phyloP scores from a whole-genome alignment of 495 filamentous ascomycete species.

The Glarea lozoyensis region DNA sequence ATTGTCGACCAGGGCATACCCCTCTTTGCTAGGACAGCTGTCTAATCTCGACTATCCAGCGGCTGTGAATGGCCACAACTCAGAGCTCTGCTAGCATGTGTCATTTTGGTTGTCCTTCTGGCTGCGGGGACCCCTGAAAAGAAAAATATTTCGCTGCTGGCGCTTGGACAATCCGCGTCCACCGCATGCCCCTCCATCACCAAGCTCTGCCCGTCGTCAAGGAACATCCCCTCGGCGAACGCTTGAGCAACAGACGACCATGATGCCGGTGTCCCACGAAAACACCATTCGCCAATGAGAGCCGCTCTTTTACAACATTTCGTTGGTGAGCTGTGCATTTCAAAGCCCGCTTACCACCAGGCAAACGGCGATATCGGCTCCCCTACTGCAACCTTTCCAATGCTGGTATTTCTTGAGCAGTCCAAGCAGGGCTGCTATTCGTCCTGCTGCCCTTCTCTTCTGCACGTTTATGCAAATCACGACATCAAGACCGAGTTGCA shows the following conservation, averaged over 20 bases:
- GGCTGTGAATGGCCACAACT: slow-evolving; percentile 1
- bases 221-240: slow-evolving; percentile 1
- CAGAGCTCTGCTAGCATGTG: slow-evolving; percentile 7
- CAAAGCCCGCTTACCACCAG: neutral
- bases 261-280: slow-evolving; percentile 1
- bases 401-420: neutral
- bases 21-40: neutral
- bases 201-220: slow-evolving; percentile 1
- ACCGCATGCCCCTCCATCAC: too few relatives aligned
- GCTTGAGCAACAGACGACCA: neutral
- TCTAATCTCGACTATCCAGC: slow-evolving; percentile 10
- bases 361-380: slow-evolving; percentile 15
- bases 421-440: slow-evolving; percentile 4
- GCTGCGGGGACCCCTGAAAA: slow-evolving; percentile 11
- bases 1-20: neutral
- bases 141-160: too few relatives aligned
- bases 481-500: slow-evolving; percentile 13
- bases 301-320: neutral
- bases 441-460: neutral
- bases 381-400: too few relatives aligned
- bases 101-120: slow-evolving; percentile 3
- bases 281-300: neutral
- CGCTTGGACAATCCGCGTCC: too few relatives aligned
- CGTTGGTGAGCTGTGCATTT: too few relatives aligned
- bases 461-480: slow-evolving; percentile 8